Base-by-base conservation (phyloP, 352 stramenopile species). In the Pythium volutum region DNA sequence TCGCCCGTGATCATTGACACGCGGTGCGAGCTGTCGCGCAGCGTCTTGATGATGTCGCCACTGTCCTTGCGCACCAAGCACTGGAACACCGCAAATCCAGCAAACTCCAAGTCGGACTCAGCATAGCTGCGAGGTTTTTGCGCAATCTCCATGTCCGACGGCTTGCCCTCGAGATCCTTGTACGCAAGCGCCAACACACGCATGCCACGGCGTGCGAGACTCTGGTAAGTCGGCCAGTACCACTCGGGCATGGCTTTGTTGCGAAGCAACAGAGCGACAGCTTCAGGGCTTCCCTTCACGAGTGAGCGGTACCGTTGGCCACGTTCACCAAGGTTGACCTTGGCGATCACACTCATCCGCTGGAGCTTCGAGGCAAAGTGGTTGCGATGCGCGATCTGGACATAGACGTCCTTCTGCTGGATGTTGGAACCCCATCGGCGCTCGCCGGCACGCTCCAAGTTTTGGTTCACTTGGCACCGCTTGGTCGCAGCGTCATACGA, bases 1-100 rank as follows among this genome's bases (percentile, higher is more conserved):
- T 99, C 98, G 55, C 98, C 98, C 14, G 98, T 99, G 67, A 99
- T 99, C 95, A 99, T 99, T 22, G 96, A 94, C 14, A 97, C 86
- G n/a, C 81, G 60, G 70, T 99, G 96, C 18, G 86, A 91, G 62
- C 89, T 97, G 25, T 87, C 84, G 52, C 86, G 81, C 34, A 99
- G 71, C 57, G 97, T 87, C 63, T 94, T 83, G 34, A 99, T 76
- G 36, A 99, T 97, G 7, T 94, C 74, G 22, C 75, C 82, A 48
- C 96, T 98, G 78, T 99, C 95, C 76, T 99, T 99, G 31, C 98
- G 86, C 22, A 98, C 96, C 16, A 94, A 70, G 38, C 85, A 96
- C 60, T 93, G 82, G 66, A 95, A 94, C 10, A 89, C 84, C 29
- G 84, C 81, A 69, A 99, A 98, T 20, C 97, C 98, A 43, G 85